These are phyloP conservation scores for Pseudozyma pruni DNA, from an alignment of 1,284 basidiomycete genomes.

Conservation along the genomic window DNA sequence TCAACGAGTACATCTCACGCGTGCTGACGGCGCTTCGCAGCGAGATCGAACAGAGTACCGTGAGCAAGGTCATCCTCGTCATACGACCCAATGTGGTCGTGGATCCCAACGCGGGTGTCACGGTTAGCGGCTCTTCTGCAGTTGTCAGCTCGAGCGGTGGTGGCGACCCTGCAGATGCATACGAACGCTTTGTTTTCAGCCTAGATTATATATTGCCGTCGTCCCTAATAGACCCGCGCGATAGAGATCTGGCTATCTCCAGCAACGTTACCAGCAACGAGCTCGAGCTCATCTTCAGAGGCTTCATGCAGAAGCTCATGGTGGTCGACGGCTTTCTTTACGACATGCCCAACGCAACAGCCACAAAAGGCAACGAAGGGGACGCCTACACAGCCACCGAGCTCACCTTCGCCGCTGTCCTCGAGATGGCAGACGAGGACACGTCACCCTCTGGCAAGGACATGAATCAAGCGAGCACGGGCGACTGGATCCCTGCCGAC, in stretches of 20 bases:
- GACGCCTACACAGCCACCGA: conserved; percentile 73
- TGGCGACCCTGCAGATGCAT: conserved; percentile 55
- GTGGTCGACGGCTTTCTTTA: conserved; percentile 81
- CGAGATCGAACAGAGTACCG: conserved; percentile 72
- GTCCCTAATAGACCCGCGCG: conserved; percentile 77
- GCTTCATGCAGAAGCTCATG: conserved; percentile 83
- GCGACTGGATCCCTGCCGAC: conserved; percentile 47
- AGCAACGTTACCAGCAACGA: conserved; percentile 75
- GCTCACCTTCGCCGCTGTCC: conserved; percentile 80
- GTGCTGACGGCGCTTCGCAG: conserved; percentile 79
- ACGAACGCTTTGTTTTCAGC: conserved; percentile 76
- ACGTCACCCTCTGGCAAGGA: conserved; percentile 18
- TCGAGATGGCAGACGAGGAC: conserved; percentile 80
- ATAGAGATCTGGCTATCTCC: conserved; percentile 72
- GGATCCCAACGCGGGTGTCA: neutral
- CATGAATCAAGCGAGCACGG: conserved; percentile 27
- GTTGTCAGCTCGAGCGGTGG: conserved; percentile 3
- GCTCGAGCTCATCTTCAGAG: conserved; percentile 81
- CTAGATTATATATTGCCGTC: conserved; percentile 77
- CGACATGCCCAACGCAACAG: conserved; percentile 19
- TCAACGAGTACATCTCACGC: conserved; percentile 87
- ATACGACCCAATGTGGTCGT: conserved; percentile 23
- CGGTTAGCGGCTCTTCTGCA: conserved; percentile 15
- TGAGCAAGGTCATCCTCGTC: conserved; percentile 22
- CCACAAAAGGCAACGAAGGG: conserved; percentile 7